Evolutionary conservation across 129 eudicot genomes (phyloP).

Genomic region (Helianthus tuberosus): DNA sequence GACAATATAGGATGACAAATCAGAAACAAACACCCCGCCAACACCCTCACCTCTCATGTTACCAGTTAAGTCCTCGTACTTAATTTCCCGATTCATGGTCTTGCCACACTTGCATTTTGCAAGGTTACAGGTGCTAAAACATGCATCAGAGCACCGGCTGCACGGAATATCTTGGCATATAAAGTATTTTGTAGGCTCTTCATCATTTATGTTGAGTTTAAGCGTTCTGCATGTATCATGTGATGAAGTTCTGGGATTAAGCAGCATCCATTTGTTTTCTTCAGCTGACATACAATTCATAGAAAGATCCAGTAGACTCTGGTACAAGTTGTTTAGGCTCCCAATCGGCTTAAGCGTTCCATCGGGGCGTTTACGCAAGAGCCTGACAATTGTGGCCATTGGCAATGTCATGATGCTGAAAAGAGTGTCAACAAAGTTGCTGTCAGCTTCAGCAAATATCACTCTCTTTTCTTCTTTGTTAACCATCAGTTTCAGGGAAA

Average conservation of each 20-base stretch:
- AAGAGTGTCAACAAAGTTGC: conserved; percentile 38
- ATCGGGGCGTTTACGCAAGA: conserved; percentile 18
- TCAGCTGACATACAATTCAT: background rate
- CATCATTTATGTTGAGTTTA: conserved; percentile 17
- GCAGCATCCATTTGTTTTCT: conserved; percentile 6
- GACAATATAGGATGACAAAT: conserved; percentile 13
- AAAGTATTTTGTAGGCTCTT: conserved; percentile 7
- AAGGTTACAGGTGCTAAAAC: conserved; percentile 12
- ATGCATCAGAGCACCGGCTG: background rate
- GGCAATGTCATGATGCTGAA: conserved; percentile 52
- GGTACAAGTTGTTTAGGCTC: conserved; percentile 34
- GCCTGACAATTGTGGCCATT: conserved; percentile 33
- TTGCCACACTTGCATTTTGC: conserved; percentile 30
- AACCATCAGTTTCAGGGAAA: conserved; percentile 23
- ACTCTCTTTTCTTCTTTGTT: conserved; percentile 20
- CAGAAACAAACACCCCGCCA: conserved; percentile 29
- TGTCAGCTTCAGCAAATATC: conserved; percentile 33
- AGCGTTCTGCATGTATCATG: conserved; percentile 9
- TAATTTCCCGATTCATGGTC: background rate
- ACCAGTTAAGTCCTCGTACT: background rate
- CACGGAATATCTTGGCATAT: background rate
- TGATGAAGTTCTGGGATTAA: conserved; percentile 17
- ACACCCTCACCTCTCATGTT: background rate
- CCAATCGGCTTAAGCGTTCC: conserved; percentile 9
- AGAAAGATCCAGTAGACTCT: conserved; percentile 3